phyloP scores from a whole-genome alignment of 2,329 filamentous ascomycete genomes.

The Pseudomassariella vexata region DNA sequence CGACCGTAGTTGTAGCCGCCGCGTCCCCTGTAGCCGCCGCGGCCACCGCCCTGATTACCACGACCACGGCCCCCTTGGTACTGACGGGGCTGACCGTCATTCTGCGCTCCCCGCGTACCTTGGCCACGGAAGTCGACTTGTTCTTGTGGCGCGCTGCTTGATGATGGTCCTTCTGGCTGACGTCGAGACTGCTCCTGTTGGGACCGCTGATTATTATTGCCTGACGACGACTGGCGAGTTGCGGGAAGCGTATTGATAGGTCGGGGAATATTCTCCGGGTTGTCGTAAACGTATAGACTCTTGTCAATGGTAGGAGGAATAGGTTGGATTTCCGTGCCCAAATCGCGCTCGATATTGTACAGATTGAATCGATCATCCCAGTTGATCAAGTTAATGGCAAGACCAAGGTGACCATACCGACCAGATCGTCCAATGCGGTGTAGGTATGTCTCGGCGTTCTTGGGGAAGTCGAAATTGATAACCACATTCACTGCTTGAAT shows the following conservation, averaged over 20 bases:
- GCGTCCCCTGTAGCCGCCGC: slow-evolving; percentile 23
- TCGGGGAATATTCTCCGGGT: slow-evolving; percentile 88
- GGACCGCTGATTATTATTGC: slow-evolving; percentile 15
- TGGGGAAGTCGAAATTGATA: slow-evolving; percentile 99
- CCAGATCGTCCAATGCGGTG: slow-evolving; percentile 97
- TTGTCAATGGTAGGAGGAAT: slow-evolving; percentile 95
- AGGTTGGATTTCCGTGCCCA: slow-evolving; percentile 96
- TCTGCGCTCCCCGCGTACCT: slow-evolving; percentile 20
- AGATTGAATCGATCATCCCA: slow-evolving; percentile 99
- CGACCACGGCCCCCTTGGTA: slow-evolving; percentile 23
- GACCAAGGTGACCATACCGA: slow-evolving; percentile 91
- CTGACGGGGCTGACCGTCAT: slow-evolving; percentile 25
- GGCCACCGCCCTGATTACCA: slow-evolving; percentile 21
- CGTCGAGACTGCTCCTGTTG: slow-evolving; percentile 21
- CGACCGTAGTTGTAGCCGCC: slow-evolving; percentile 27
- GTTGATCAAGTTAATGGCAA: slow-evolving; percentile 98
- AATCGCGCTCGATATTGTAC: slow-evolving; percentile 95
- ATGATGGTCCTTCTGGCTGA: slow-evolving; percentile 15
- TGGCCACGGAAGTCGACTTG: slow-evolving; percentile 21
- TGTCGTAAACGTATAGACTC: slow-evolving; percentile 96
- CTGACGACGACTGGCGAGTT: slow-evolving; percentile 19
- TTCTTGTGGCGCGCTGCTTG: slow-evolving; percentile 14
- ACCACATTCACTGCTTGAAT: slow-evolving; percentile 99
- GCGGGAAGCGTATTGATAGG: slow-evolving; percentile 50
- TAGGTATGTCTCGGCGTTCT: slow-evolving; percentile 97